Evolutionary conservation across 2,329 filamentous ascomycete genomes (phyloP), one percentile per base, ranked within the genome.

Genomic region (Bipolaris bicolor): DNA sequence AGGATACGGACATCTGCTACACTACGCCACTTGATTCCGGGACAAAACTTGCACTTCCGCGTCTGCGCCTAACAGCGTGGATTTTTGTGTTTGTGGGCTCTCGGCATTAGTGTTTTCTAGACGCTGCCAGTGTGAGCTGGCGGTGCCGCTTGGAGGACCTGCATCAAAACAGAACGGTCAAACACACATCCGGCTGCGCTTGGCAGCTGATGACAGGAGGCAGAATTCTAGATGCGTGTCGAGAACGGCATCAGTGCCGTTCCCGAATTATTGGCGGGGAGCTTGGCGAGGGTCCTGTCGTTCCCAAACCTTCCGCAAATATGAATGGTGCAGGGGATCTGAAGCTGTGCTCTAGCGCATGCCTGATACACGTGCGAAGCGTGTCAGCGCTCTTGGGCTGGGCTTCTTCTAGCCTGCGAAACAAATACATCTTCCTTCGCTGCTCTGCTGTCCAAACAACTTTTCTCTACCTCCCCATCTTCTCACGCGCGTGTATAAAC

Each of bases 371-470:
- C 48, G 59, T 56, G 50, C 52, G 56, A 58, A 50, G 54, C 52
- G 49, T 61, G 62, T 62, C 60, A 57, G 60, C 44, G 44, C 34
- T 31, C 13, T 53, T 44, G 41, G 55, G 59, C 57, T 59, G 58
- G 56, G 54, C 50, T 37, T 57, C 56, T 47, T 49, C 29, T 61
- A 49, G 57, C 47, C 59, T 60, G 49, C 62, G 67, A 70, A 72
- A 71, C 69, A 70, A 70, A 57, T 64, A 67, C 61, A 55, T 61
- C 60, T 61, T 55, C 52, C 57, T 52, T 52, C 61, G 61, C 53
- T 62, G 47, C 60, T 56, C 62, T 49, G 51, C 53, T 58, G 49
- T 61, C 59, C 58, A 65, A 65, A 65, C 60, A 52, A 52, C 47
- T 51, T 57, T 50, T 56, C 44, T 46, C 43, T 50, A 58, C 56